Percentiles rank a stretch among this genome's conserved stretches.
phyloP scores from a whole-genome alignment of 148 eudicot species.

The Chenopodium berlandieri region DNA sequence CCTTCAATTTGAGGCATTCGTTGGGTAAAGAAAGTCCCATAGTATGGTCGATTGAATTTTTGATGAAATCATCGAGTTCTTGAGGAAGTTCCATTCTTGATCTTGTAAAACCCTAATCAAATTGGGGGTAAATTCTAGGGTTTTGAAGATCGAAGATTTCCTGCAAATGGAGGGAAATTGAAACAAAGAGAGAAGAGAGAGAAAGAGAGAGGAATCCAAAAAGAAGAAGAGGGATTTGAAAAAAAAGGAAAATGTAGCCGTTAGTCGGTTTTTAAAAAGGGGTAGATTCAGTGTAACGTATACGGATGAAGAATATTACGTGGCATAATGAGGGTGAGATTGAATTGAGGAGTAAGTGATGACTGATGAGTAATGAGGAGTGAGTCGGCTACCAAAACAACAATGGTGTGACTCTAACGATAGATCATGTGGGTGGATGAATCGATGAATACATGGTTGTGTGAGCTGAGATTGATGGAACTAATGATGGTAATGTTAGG shows the following conservation, averaged over 20 bases:
- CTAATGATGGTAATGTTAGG: no score
- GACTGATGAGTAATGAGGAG: no score
- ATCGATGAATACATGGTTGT: no score
- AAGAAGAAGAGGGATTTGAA: background rate
- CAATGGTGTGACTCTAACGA: no score
- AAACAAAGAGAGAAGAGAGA: background rate
- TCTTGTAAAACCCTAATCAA: background rate
- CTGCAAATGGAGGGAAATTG: background rate
- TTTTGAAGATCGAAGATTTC: no score
- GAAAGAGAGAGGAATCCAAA: background rate
- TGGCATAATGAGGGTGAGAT: constrained; percentile 10
- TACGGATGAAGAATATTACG: background rate
- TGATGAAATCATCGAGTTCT: constrained; percentile 66
- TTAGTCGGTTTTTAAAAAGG: constrained; percentile 15
- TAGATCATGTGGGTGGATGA: no score
- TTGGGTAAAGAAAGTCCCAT: constrained; percentile 64
- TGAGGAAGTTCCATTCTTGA: constrained; percentile 56
- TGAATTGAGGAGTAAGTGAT: no score
- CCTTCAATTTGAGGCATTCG: constrained; percentile 51
- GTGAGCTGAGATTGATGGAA: no score
- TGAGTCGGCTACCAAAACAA: no score
- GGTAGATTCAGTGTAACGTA: background rate
- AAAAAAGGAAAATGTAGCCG: constrained; percentile 24
- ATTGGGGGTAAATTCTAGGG: no score
- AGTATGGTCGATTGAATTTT: constrained; percentile 55